These are phyloP conservation scores for Purpureocillium lavendulum DNA, from an alignment of 2,329 filamentous ascomycete genomes.

Conservation along the genomic window DNA sequence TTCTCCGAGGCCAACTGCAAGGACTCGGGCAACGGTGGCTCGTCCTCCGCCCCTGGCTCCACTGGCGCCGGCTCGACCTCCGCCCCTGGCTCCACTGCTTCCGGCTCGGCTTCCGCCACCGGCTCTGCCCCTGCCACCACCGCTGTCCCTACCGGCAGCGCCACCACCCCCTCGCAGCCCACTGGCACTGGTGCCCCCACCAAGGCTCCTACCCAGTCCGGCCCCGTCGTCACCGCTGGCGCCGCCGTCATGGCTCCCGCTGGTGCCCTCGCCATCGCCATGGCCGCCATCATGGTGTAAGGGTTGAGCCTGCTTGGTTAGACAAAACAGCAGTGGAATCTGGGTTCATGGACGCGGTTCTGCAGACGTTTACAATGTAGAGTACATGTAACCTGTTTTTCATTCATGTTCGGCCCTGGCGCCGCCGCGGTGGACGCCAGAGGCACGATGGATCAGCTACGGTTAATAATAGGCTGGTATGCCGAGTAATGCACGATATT, in stretches of 20 bases:
- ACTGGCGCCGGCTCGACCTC: background rate
- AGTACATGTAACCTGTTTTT: constrained; percentile 2
- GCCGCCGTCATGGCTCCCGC: constrained; percentile 9
- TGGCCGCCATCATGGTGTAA: constrained; percentile 6
- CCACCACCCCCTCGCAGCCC: constrained; percentile 3
- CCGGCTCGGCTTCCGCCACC: background rate
- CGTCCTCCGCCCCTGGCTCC: background rate
- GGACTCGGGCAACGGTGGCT: constrained; percentile 8
- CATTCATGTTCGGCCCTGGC: background rate
- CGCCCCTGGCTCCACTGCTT: background rate
- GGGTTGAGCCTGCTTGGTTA: background rate
- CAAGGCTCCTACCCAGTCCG: constrained; percentile 8
- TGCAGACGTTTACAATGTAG: background rate
- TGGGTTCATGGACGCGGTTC: background rate
- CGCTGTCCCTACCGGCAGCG: background rate
- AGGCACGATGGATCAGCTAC: background rate
- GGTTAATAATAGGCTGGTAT: constrained; percentile 1
- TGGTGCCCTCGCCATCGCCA: constrained; percentile 9
- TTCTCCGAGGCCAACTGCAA: constrained; percentile 21
- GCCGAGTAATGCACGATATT: background rate
- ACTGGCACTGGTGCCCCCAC: constrained; percentile 8
- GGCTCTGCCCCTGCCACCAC: background rate
- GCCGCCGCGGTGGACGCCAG: background rate
- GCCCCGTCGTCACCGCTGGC: constrained; percentile 9
- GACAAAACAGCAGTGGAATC: background rate